Percentiles rank a stretch among this genome's conserved stretches.
Conservation (phyloP, 306 rosid species). For the Fragaria iinumae region DNA sequence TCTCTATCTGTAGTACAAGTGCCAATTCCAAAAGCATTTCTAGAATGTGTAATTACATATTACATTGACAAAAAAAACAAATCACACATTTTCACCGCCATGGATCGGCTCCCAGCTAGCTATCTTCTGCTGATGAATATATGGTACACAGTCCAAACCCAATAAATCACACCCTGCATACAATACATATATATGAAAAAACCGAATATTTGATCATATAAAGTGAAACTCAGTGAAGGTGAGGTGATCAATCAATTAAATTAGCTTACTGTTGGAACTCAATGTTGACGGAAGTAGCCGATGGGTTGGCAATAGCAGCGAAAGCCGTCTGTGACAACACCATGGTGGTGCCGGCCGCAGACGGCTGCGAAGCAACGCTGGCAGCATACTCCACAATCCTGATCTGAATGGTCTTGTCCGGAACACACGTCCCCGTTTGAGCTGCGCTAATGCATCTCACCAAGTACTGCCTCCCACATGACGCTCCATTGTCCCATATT, state of each 20-base stretch:
- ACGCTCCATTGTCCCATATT: slow-evolving; percentile 89
- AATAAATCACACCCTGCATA: slow-evolving; percentile 9
- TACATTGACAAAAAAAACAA: background rate
- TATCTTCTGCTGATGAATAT: background rate
- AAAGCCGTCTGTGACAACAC: slow-evolving; percentile 60
- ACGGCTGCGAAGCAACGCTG: background rate
- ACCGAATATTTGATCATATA: background rate
- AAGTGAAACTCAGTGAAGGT: background rate
- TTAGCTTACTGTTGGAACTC: slow-evolving; percentile 68
- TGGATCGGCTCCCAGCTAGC: background rate
- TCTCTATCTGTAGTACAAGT: background rate
- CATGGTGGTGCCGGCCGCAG: slow-evolving; percentile 40
- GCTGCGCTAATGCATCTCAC: slow-evolving; percentile 80
- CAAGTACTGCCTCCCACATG: slow-evolving; percentile 76
- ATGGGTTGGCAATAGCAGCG: slow-evolving; percentile 41
- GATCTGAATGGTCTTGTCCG: slow-evolving; percentile 51
- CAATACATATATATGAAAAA: background rate
- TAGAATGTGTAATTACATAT: background rate
- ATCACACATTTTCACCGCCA: background rate
- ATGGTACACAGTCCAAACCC: background rate
- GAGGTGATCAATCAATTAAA: background rate
- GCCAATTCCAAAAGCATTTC: background rate
- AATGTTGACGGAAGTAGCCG: slow-evolving; percentile 40
- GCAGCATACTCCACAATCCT: slow-evolving; percentile 53
- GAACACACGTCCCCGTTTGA: slow-evolving; percentile 44